Percentiles rank a stretch among this genome's conserved stretches.
Conservation (phyloP, 768 basidiomycete species). For the Daedaleopsis sinensis region DNA sequence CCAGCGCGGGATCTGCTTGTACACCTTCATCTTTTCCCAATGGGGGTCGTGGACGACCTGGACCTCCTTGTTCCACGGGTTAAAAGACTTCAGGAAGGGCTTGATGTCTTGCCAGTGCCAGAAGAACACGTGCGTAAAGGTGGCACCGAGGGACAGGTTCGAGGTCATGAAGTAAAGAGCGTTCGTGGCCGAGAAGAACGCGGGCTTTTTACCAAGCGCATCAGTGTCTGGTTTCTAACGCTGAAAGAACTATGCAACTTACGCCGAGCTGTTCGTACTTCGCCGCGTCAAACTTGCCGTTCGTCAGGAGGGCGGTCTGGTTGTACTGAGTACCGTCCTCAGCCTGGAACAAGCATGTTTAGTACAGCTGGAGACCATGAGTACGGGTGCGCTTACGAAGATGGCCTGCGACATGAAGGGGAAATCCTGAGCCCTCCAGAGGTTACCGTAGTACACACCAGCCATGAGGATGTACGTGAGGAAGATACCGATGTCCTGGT, state of each 20-base stretch:
- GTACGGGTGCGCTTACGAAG: conserved; percentile 22
- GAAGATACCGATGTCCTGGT: conserved; percentile 32
- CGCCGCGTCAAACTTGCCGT: conserved; percentile 31
- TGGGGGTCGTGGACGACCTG: conserved; percentile 47
- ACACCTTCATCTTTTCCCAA: conserved; percentile 55
- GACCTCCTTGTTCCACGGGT: conserved; percentile 22
- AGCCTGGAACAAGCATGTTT: conserved; percentile 11
- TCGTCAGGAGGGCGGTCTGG: conserved; percentile 55
- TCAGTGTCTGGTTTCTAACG: neutral
- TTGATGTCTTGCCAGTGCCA: conserved; percentile 18
- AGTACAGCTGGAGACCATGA: neutral
- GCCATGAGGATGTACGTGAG: conserved; percentile 36
- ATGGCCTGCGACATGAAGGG: conserved; percentile 49
- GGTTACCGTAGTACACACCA: conserved; percentile 43
- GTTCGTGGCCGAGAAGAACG: conserved; percentile 40
- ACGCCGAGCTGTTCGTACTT: conserved; percentile 32
- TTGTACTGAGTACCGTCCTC: conserved; percentile 32
- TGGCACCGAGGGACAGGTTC: conserved; percentile 39
- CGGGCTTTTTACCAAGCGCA: conserved; percentile 22
- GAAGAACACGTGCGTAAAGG: conserved; percentile 45
- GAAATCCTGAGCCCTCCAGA: conserved; percentile 61
- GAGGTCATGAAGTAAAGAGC: conserved; percentile 38
- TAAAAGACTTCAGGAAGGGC: conserved; percentile 16
- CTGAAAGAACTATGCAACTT: neutral
- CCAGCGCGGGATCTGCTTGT: conserved; percentile 47